Conservation (phyloP, 805 yeast genomes). For the Zygosaccharomyces siamensis region DNA sequence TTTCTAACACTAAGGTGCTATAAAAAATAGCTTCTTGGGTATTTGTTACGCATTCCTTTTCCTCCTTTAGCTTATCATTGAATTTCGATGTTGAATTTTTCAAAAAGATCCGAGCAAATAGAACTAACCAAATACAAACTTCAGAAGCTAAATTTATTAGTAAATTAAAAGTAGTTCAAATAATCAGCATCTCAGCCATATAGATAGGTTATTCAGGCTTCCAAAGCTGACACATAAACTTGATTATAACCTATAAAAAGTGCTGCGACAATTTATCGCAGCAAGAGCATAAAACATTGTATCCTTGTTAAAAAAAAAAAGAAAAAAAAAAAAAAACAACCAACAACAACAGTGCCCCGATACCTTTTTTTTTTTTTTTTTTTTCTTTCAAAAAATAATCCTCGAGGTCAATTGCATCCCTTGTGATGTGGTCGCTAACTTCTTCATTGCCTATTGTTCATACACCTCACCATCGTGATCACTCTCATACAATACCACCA, state of each 20-base stretch:
- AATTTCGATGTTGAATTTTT: not conserved
- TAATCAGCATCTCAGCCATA: not conserved
- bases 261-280: not conserved
- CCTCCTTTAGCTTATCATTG: not conserved
- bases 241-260: not conserved
- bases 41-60: not conserved
- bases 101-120: not conserved
- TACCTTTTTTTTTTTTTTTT: not conserved
- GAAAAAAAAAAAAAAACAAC: not conserved
- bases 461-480: slow-evolving; percentile 13
- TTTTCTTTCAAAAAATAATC: not conserved
- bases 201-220: not conserved
- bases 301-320: slow-evolving; percentile 1
- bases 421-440: slow-evolving; percentile 19
- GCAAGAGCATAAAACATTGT: not conserved
- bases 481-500: slow-evolving; percentile 5
- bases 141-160: not conserved
- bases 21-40: not conserved
- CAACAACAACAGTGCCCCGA: not conserved
- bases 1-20: not conserved
- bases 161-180: not conserved
- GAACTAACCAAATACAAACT: not conserved
- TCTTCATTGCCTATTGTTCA: slow-evolving; percentile 25
- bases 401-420: not conserved
- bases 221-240: not conserved